phyloP scores from a whole-genome alignment of 352 stramenopile species.

The Phytophthora kernoviae region DNA sequence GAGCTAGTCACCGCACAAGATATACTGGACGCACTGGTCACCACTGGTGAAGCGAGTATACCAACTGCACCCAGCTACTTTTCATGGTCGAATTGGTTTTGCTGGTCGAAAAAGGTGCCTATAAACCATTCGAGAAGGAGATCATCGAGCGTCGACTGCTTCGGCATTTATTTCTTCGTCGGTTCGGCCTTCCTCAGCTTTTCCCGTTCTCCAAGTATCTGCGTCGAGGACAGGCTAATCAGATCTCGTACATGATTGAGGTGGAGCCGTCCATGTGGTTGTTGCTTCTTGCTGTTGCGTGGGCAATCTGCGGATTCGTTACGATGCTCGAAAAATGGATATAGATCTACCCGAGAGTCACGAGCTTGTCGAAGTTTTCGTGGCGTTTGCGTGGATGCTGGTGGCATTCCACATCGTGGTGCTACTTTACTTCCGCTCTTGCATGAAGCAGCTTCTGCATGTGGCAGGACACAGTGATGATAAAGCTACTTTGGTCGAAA shows the following conservation, averaged over 20 bases:
- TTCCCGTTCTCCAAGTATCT: constrained; percentile 78
- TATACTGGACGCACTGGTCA: constrained; percentile 23
- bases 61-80: no score
- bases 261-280: constrained; percentile 63
- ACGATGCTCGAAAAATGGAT: constrained; percentile 11
- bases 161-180: constrained; percentile 45
- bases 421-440: constrained; percentile 42
- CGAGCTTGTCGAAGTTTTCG: constrained; percentile 34
- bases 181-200: constrained; percentile 47
- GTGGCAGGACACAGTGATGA: constrained; percentile 28
- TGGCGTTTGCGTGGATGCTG: constrained; percentile 31
- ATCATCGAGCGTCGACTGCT: constrained; percentile 41
- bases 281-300: constrained; percentile 46
- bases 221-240: constrained; percentile 66
- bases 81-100: no score
- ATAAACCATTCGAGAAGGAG: constrained; percentile 6
- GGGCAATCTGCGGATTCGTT: constrained; percentile 28
- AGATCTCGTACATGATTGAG: constrained; percentile 79
- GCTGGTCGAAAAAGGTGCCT: no score
- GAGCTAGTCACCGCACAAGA: constrained; percentile 42
- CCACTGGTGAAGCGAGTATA: background rate
- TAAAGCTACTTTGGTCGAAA: constrained; percentile 5
- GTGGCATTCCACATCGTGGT: constrained; percentile 41
- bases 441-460: constrained; percentile 34
- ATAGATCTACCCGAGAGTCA: constrained; percentile 11